These are phyloP conservation scores for Epithele typhae DNA, from an alignment of 768 basidiomycete species.

Conservation along the genomic window DNA sequence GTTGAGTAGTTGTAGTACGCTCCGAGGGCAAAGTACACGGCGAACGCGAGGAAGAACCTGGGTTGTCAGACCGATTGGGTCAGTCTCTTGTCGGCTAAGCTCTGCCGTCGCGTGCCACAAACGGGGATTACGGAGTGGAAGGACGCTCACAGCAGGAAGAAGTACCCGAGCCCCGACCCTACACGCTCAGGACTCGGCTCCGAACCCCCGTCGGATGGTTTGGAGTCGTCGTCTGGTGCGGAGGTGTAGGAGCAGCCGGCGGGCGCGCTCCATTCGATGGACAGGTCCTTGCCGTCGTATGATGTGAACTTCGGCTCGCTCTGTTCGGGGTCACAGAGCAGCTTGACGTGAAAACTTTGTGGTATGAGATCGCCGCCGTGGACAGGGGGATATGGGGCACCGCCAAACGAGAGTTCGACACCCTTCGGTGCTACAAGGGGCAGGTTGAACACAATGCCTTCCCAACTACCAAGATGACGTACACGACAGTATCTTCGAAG, in stretches of 20 bases:
- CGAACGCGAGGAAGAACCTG: constrained; percentile 62
- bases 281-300: constrained; percentile 53
- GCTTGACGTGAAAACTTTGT: constrained; percentile 58
- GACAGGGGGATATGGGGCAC: constrained; percentile 54
- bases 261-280: constrained; percentile 59
- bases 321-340: constrained; percentile 46
- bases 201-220: constrained; percentile 30
- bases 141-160: constrained; percentile 71
- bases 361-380: constrained; percentile 36
- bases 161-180: constrained; percentile 82
- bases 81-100: no score
- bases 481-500: constrained; percentile 30
- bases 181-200: constrained; percentile 26
- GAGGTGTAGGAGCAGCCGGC: constrained; percentile 49
- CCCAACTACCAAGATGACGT: no score
- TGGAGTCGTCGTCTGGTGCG: constrained; percentile 22
- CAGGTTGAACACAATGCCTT: constrained; percentile 1
- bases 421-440: constrained; percentile 43
- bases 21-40: constrained; percentile 71
- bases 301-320: constrained; percentile 49
- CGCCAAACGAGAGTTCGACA: constrained; percentile 54
- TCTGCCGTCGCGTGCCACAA: no score
- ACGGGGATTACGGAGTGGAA: no score
- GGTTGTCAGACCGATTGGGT: no score
- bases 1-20: constrained; percentile 87